Evolutionary conservation across 2,329 filamentous ascomycete genomes (phyloP).

Genomic region (Claviceps sorghi): DNA sequence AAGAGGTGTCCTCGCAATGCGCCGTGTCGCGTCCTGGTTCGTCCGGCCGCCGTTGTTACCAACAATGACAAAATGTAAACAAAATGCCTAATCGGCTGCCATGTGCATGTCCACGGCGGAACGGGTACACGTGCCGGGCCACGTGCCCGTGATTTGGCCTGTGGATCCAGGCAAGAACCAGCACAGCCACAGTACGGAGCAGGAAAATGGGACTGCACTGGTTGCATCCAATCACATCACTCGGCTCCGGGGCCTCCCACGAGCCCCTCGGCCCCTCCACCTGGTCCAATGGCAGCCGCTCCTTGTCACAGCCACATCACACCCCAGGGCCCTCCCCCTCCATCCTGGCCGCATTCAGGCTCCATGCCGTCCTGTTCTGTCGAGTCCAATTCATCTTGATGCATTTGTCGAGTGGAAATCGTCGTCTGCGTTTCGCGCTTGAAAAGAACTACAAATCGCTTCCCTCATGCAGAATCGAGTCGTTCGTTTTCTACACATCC

Average conservation of each 20-base stretch:
- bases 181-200: no score
- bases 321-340: neutral
- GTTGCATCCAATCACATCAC: neutral
- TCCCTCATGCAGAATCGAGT: neutral
- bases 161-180: neutral
- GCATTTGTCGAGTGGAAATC: neutral
- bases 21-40: constrained; percentile 7
- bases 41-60: neutral
- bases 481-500: neutral
- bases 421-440: neutral
- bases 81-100: constrained; percentile 5
- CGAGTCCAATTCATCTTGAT: neutral
- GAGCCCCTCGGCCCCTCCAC: neutral
- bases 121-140: neutral
- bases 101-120: neutral
- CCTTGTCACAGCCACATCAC: neutral
- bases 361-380: no score
- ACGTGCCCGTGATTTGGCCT: constrained; percentile 1
- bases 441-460: neutral
- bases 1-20: neutral
- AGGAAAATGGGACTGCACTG: no score
- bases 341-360: neutral
- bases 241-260: neutral
- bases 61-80: constrained; percentile 6
- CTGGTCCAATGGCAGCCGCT: constrained; percentile 1